phyloP scores from a whole-genome alignment of 2,329 filamentous ascomycete genomes.

The Hymenoscyphus albidus region DNA sequence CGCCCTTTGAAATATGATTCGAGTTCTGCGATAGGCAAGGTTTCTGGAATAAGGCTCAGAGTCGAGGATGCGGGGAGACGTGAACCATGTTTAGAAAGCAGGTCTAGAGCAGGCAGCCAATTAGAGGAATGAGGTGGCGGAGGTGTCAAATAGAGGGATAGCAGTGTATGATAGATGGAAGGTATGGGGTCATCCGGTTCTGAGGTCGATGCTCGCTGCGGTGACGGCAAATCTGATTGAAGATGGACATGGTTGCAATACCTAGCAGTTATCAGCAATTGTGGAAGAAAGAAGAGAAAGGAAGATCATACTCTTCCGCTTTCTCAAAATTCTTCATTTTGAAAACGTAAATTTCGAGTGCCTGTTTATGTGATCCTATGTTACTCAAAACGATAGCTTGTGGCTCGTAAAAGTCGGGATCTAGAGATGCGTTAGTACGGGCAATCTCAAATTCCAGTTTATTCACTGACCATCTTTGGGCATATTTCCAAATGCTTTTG shows the following conservation, averaged over 20 bases:
- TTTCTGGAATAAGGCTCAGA: constrained; percentile 77
- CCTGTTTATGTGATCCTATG: constrained; percentile 93
- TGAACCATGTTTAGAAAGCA: constrained; percentile 90
- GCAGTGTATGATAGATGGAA: constrained; percentile 87
- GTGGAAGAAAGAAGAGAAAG: not conserved
- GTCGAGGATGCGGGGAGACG: constrained; percentile 85
- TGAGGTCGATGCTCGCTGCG: constrained; percentile 37
- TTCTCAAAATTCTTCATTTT: constrained; percentile 82
- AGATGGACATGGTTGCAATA: constrained; percentile 88
- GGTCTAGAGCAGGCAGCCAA: constrained; percentile 73
- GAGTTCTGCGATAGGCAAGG: constrained; percentile 72
- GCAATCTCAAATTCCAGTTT: not conserved
- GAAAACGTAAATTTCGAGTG: constrained; percentile 96
- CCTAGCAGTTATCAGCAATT: constrained; percentile 39
- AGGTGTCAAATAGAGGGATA: constrained; percentile 85
- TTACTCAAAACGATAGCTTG: constrained; percentile 88
- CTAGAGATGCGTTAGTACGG: constrained; percentile 41
- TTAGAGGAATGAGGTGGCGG: constrained; percentile 67
- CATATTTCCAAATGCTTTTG: constrained; percentile 71
- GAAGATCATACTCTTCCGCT: constrained; percentile 74
- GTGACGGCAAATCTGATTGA: constrained; percentile 42
- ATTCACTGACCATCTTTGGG: constrained; percentile 66
- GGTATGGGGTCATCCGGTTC: constrained; percentile 53
- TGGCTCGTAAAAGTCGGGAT: constrained; percentile 81
- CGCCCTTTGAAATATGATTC: constrained; percentile 89